These are phyloP conservation scores for Starmera caribaea DNA, from an alignment of 805 yeast species.

Conservation along the genomic window DNA sequence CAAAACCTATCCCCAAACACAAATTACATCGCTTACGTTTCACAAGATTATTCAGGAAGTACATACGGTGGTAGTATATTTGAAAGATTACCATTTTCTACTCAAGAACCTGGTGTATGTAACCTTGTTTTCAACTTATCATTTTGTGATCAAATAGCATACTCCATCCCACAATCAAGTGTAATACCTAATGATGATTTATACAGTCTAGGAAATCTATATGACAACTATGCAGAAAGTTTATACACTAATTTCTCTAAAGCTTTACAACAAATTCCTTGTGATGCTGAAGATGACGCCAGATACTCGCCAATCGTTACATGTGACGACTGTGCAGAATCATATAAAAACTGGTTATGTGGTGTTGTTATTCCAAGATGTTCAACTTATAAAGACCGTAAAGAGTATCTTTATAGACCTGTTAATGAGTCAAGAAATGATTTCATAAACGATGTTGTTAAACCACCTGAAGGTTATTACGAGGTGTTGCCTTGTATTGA, in stretches of 20 bases:
- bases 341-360: constrained; percentile 86
- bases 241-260: constrained; percentile 59
- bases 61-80: constrained; percentile 58
- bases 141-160: constrained; percentile 77
- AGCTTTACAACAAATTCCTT: constrained; percentile 67
- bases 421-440: constrained; percentile 48
- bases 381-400: constrained; percentile 32
- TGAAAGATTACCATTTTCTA: constrained; percentile 44
- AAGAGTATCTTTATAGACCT: constrained; percentile 37
- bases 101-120: constrained; percentile 49
- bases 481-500: constrained; percentile 85
- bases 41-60: constrained; percentile 34
- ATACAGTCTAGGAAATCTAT: constrained; percentile 25
- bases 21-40: constrained; percentile 53
- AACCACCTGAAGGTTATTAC: constrained; percentile 49
- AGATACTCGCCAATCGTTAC: constrained; percentile 64
- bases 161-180: constrained; percentile 63
- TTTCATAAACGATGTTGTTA: constrained; percentile 42
- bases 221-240: constrained; percentile 52
- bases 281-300: constrained; percentile 59
- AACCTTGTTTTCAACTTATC: constrained; percentile 62
- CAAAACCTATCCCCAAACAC: constrained; percentile 52
- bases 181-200: constrained; percentile 17
- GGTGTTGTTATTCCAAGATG: constrained; percentile 85
- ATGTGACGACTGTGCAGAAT: constrained; percentile 60